A percentile compares a stretch with the other conserved stretches of the same genome.
Conservation (phyloP, 805 yeast genomes). For the Candida takata region DNA sequence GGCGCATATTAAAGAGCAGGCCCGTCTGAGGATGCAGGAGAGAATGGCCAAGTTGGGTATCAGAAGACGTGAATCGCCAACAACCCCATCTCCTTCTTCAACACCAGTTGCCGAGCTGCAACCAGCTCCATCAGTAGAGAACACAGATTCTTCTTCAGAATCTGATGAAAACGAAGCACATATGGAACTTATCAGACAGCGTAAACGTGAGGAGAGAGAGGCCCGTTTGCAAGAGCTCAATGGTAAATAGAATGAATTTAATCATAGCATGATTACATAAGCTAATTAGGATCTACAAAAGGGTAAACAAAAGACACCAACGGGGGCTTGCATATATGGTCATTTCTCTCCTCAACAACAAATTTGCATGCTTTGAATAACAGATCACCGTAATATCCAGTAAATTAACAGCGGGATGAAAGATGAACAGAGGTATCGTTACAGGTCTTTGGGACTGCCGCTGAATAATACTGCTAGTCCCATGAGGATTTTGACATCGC, state of each 20-base stretch:
- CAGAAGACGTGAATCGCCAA: not conserved
- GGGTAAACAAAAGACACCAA: no score
- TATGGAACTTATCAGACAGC: slow-evolving; percentile 32
- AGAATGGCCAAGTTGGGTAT: slow-evolving; percentile 58
- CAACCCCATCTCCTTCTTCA: not conserved
- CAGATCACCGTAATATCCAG: no score
- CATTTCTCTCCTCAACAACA: no score
- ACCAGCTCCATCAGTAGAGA: not conserved
- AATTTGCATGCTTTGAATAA: no score
- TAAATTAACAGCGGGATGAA: no score
- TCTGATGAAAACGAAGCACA: slow-evolving; percentile 41
- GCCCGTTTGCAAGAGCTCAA: slow-evolving; percentile 31
- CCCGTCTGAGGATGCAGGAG: slow-evolving; percentile 73
- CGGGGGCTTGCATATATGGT: no score
- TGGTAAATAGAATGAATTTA: no score
- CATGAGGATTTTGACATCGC: not conserved
- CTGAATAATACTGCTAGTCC: not conserved
- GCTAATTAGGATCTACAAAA: no score
- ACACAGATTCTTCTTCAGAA: slow-evolving; percentile 19
- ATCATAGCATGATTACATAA: no score
- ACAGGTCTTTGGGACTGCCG: slow-evolving; percentile 3
- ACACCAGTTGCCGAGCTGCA: not conserved
- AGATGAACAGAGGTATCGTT: slow-evolving; percentile 1
- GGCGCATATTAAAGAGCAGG: slow-evolving; percentile 74
- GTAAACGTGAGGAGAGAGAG: slow-evolving; percentile 50